phyloP scores from a whole-genome alignment of 2,329 filamentous ascomycete species.

The Penicillium sp. region DNA sequence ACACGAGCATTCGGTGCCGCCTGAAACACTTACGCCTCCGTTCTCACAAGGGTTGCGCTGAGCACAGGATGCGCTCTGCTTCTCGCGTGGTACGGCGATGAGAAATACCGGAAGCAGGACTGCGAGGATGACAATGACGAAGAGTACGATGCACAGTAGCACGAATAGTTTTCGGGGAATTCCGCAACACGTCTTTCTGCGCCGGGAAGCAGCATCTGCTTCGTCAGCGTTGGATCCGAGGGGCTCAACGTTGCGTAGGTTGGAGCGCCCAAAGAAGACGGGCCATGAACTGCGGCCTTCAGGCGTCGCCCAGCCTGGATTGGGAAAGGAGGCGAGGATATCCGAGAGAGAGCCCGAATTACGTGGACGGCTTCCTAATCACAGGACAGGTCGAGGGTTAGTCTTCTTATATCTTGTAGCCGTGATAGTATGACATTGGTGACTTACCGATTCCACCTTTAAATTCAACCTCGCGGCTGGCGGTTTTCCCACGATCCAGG shows the following conservation, averaged over 20 bases:
- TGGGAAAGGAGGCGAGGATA: constrained; percentile 63
- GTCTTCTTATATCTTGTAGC: background rate
- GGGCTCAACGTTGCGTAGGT: constrained; percentile 32
- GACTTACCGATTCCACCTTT: constrained; percentile 28
- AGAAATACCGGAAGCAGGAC: constrained; percentile 71
- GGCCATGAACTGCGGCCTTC: constrained; percentile 40
- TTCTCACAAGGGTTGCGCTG: constrained; percentile 66
- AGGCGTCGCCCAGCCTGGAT: constrained; percentile 53
- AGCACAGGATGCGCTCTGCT: constrained; percentile 52
- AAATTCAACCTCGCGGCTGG: constrained; percentile 47
- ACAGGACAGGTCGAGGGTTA: constrained; percentile 7
- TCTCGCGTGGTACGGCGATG: constrained; percentile 55
- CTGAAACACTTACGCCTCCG: constrained; percentile 71
- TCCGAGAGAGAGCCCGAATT: constrained; percentile 58
- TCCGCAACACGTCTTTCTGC: constrained; percentile 67
- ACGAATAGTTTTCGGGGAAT: constrained; percentile 77
- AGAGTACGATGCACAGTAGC: constrained; percentile 59
- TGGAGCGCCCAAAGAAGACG: constrained; percentile 36
- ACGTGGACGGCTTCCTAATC: constrained; percentile 27
- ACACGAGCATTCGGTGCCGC: constrained; percentile 69
- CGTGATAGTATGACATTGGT: background rate
- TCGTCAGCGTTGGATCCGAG: constrained; percentile 22
- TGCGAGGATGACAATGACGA: constrained; percentile 74
- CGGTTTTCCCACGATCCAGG: constrained; percentile 74
- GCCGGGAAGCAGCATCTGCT: constrained; percentile 34